phyloP scores from a whole-genome alignment of 805 yeast genomes.

The Middelhovenomyces tepae region DNA sequence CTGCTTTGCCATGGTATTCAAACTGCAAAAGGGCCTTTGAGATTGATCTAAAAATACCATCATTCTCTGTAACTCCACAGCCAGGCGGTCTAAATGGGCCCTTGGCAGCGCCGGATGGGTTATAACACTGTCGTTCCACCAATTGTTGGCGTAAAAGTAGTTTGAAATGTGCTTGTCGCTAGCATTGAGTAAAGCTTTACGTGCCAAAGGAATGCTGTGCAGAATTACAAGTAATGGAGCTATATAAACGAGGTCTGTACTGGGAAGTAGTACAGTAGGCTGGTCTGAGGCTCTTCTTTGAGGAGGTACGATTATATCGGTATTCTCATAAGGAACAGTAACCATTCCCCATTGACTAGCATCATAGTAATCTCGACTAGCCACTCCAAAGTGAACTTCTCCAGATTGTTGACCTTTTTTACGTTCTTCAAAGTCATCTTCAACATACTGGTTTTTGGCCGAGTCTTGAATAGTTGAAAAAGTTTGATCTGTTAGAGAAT shows the following conservation, averaged over 20 bases:
- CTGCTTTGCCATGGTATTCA: conserved; percentile 9
- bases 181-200: conserved; percentile 20
- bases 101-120: no score
- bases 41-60: conserved; percentile 27
- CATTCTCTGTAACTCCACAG: conserved; percentile 23
- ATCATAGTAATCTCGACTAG: conserved; percentile 18
- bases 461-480: conserved; percentile 1
- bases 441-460: not conserved
- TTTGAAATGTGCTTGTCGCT: no score
- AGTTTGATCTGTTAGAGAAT: conserved; percentile 3
- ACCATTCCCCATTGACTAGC: conserved; percentile 19
- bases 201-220: conserved; percentile 25
- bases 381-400: conserved; percentile 17
- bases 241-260: conserved; percentile 12
- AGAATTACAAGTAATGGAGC: conserved; percentile 22
- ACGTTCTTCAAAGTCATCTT: conserved; percentile 3
- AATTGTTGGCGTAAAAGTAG: no score
- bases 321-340: conserved; percentile 4
- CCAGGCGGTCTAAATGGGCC: no score
- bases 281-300: conserved; percentile 4
- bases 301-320: no score
- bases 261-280: conserved; percentile 18
- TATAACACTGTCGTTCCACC: no score
- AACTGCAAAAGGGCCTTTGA: conserved; percentile 17
- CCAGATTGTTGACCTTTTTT: conserved; percentile 17